Evolutionary conservation across 2,329 filamentous ascomycete species (phyloP), one percentile per base, ranked within the genome.

Genomic region (Cercospora sesami): DNA sequence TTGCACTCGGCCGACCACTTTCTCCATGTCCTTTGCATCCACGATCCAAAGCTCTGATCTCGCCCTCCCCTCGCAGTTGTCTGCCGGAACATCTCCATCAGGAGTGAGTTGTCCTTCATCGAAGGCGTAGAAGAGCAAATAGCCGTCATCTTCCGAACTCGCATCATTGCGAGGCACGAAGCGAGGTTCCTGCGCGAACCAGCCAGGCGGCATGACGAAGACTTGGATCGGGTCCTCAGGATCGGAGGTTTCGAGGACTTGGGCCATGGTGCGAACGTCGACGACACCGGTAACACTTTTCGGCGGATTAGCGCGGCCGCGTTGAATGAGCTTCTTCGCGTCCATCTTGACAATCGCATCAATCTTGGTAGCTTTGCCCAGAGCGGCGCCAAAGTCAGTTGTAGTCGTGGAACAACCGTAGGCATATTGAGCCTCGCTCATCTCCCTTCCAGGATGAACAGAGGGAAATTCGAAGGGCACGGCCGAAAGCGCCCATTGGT

Each of bases 391-490:
- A 69, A 89, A 90, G 2, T 85, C 84, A 0, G 83, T 81, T 0
- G 83, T 81, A 31, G 83, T 82, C 0, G 87, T 88, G 23, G 86
- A 89, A 76, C 89, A 91, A 2, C 90, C 89, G 70, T 91, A 92
- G 28, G 91, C 81, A 69, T 87, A 92, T 1, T 82, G 83, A 18
- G 87, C 85, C 9, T 79, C 73, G 2, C 76, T 79, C 89, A 91
- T 91, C 21, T 85, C 83, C 16, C 80, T 74, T 1, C 82, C 79
- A 0, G 86, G 83, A 0, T 85, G 82, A 0, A 90, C 78, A 0
- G 86, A 86, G 0, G 90, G 89, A 62, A 91, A 91, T 69, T 92
- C 90, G 66, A 91, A 89, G 0, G 89, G 85, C 51, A 91, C 86
- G 1, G 86, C 83, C 0, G 87, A 85, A 0, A 92, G 79, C 0